Base-by-base conservation (phyloP, 1,139 yeast genomes). In the Lodderomyces pseudojiufengensis region DNA sequence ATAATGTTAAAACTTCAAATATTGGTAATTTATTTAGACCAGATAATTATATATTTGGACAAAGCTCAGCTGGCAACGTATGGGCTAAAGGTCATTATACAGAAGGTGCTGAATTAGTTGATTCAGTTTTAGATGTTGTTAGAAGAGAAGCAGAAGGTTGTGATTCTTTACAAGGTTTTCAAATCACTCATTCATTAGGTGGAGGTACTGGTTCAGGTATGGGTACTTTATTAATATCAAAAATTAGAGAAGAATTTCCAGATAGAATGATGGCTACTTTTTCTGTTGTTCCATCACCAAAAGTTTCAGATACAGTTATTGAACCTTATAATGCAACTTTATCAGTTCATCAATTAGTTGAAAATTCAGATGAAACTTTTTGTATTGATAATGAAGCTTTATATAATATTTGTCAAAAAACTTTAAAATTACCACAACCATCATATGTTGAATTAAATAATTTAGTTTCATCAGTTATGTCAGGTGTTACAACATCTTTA, bases 71-170 rank as follows among this genome's bases (percentile, higher is more conserved):
- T 5, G 96, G 95, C 51, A 87, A 87, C 55, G 94, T 84, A 52
- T 87, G 96, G 96, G 96, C 96, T 43, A 87, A 86, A 63, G 96
- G 96, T 57, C 95, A 85, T 64, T 87, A 87, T 70, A 87, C 96
- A 32, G 96, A 87, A 62, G 96, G 96, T 52, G 95, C 95, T 4
- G 96, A 87, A 68, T 73, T 87, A 48, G 92, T 85, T 35, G 96
- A 87, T 57, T 77, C 87, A 22, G 95, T 87, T 24, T 65, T 87
- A 72, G 96, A 87, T 49, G 88, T 83, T 30, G 79, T 87, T 38
- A 80, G 96, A 68, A 83, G 95, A 62, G 96, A 87, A 65, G 95
- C 95, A 24, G 96, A 87, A 69, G 84, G 84, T 29, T 80, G 95
- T 62, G 96, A 87, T 61, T 82, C 95, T 44, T 74, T 87, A 51